These are phyloP conservation scores for Mycena rosella DNA, from an alignment of 768 basidiomycete species.

Conservation along the genomic window DNA sequence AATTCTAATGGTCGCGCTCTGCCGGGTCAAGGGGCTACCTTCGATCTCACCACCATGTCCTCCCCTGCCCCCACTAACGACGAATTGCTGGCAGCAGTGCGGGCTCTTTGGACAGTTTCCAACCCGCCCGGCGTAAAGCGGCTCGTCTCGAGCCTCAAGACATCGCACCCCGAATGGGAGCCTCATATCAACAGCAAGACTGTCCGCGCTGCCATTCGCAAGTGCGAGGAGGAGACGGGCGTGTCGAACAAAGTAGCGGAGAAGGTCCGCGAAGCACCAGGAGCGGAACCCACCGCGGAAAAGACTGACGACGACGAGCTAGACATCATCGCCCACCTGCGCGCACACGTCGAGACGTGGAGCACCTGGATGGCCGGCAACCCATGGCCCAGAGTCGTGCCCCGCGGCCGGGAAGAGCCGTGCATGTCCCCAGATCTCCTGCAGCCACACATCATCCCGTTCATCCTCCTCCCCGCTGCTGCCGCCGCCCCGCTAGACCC, in stretches of 20 bases:
- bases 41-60: too few relatives aligned
- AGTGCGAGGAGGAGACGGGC: constrained; percentile 7
- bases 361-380: neutral
- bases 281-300: too few relatives aligned
- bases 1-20: too few relatives aligned
- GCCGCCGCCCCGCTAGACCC: neutral
- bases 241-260: neutral
- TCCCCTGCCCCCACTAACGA: neutral
- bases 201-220: neutral
- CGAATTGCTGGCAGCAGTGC: neutral
- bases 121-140: constrained; percentile 2
- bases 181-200: constrained; percentile 1
- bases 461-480: neutral
- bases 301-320: too few relatives aligned
- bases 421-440: neutral
- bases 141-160: constrained; percentile 6
- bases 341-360: neutral
- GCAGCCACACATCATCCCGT: neutral
- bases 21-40: too few relatives aligned
- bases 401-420: neutral
- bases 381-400: neutral
- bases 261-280: neutral
- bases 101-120: neutral
- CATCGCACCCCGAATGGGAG: neutral
- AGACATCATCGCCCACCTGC: neutral